These are phyloP conservation scores for Vanilla planifolia DNA, from an alignment of 106 monocot genomes.

Conservation along the genomic window DNA sequence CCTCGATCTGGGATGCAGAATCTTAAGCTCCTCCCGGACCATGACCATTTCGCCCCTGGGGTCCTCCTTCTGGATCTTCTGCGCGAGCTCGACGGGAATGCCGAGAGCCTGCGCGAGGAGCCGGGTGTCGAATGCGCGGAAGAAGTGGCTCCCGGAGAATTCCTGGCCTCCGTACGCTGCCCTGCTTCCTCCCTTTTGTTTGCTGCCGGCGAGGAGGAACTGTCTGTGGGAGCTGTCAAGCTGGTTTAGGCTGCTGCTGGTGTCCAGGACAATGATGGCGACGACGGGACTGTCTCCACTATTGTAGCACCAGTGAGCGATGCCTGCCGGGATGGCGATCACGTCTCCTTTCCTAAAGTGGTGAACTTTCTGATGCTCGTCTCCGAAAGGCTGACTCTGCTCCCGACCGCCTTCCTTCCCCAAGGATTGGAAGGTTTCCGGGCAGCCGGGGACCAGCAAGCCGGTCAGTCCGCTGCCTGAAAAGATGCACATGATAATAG, in stretches of 20 bases:
- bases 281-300: conserved; percentile 40
- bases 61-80: conserved; percentile 12
- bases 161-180: not conserved
- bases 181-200: not conserved
- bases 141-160: not conserved
- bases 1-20: not conserved
- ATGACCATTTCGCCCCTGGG: conserved; percentile 13
- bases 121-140: conserved; percentile 12
- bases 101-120: not conserved
- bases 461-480: conserved; percentile 26
- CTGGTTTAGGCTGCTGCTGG: conserved; percentile 45
- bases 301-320: conserved; percentile 58
- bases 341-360: conserved; percentile 45
- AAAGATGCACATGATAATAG: not conserved
- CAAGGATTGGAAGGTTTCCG: conserved; percentile 28
- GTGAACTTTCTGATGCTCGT: conserved; percentile 55
- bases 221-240: conserved; percentile 36
- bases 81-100: conserved; percentile 7
- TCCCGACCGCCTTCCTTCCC: not conserved
- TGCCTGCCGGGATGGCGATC: conserved; percentile 51
- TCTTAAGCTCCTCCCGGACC: not conserved
- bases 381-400: conserved; percentile 11
- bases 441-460: conserved; percentile 30
- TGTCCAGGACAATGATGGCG: conserved; percentile 33
- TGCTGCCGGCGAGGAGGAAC: conserved; percentile 16